Percentiles rank a stretch among this genome's conserved stretches.
phyloP scores from a whole-genome alignment of 2,329 filamentous ascomycete species.

The Coniella vitis region DNA sequence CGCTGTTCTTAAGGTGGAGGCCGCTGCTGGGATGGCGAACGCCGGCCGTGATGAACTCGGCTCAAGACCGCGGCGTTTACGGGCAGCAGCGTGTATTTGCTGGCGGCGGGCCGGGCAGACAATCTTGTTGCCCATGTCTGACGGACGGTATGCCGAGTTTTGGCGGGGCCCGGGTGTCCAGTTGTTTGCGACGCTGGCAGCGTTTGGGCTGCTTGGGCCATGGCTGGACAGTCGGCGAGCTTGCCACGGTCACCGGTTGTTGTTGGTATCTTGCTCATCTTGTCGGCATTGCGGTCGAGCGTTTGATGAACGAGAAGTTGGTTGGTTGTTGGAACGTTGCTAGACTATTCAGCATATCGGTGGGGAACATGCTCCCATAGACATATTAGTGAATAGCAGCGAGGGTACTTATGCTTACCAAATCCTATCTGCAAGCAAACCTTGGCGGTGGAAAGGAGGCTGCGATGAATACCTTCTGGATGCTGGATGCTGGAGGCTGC shows the following conservation, averaged over 20 bases:
- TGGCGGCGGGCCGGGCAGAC: conserved; percentile 32
- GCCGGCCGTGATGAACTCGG: conserved; percentile 24
- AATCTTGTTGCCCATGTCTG: conserved; percentile 31
- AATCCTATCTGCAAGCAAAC: no score
- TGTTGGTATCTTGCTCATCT: neutral
- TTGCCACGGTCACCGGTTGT: no score
- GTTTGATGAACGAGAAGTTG: no score
- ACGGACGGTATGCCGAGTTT: conserved; percentile 37
- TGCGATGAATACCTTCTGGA: no score
- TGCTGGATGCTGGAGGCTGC: no score
- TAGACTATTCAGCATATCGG: no score
- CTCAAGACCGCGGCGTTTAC: conserved; percentile 28
- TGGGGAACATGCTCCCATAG: no score
- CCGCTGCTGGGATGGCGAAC: conserved; percentile 15
- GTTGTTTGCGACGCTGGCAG: conserved; percentile 24
- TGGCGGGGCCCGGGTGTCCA: conserved; percentile 35
- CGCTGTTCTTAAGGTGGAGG: conserved; percentile 34
- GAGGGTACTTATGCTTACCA: no score
- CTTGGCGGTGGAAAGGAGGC: no score
- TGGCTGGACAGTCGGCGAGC: conserved; percentile 7
- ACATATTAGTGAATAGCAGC: no score
- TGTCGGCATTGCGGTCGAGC: no score
- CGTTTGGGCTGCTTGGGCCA: conserved; percentile 19
- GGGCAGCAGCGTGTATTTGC: conserved; percentile 35
- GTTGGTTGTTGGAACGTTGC: no score